Evolutionary conservation across 257 asterid genomes (phyloP).

Genomic region (Paulownia fortunei): DNA sequence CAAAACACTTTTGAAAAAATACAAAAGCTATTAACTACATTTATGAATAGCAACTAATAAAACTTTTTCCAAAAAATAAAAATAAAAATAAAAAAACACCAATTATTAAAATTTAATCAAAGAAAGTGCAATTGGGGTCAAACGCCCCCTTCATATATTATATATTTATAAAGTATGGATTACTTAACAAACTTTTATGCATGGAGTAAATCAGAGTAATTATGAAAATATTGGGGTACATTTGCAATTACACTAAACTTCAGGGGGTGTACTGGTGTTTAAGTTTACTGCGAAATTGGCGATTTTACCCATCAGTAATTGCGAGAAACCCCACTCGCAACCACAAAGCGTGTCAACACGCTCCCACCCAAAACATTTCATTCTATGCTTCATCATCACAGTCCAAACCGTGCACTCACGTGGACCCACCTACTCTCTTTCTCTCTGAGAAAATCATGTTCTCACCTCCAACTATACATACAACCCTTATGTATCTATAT

Average conservation of each 20-base stretch:
- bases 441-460: slow-evolving; percentile 30
- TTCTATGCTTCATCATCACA: slow-evolving; percentile 25
- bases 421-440: slow-evolving; percentile 52
- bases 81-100: too few relatives aligned
- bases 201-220: slow-evolving; percentile 2
- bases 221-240: neutral
- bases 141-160: too few relatives aligned
- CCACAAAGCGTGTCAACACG: neutral
- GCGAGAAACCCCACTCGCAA: slow-evolving; percentile 13
- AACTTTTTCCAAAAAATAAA: too few relatives aligned
- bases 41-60: too few relatives aligned
- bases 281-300: neutral
- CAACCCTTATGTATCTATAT: slow-evolving; percentile 25
- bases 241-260: slow-evolving; percentile 4
- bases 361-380: neutral
- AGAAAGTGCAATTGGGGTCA: too few relatives aligned
- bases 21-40: too few relatives aligned
- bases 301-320: neutral
- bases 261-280: neutral
- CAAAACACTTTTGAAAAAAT: too few relatives aligned
- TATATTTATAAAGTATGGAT: too few relatives aligned
- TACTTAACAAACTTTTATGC: neutral
- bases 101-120: too few relatives aligned
- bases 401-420: slow-evolving; percentile 50
- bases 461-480: slow-evolving; percentile 31